Percentiles rank a stretch among this genome's conserved stretches.
These are phyloP conservation scores for Penicillium decumbens DNA, from an alignment of 2,329 filamentous ascomycete species.

Conservation along the genomic window DNA sequence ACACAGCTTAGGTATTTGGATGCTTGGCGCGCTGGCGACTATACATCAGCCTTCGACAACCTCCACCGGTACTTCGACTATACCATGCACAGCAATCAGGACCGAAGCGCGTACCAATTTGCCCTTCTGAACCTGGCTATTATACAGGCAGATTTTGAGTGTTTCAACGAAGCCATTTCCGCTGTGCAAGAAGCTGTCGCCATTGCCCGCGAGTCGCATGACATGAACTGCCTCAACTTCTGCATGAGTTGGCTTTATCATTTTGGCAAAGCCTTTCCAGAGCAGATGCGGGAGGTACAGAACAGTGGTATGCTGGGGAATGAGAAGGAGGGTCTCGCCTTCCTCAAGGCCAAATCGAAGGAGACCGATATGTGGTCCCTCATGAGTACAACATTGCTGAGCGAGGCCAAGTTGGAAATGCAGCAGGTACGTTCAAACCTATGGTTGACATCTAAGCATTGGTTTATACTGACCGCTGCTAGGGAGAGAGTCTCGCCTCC, in stretches of 20 bases:
- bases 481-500: slow-evolving; percentile 55
- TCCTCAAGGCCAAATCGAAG: slow-evolving; percentile 78
- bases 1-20: slow-evolving; percentile 67
- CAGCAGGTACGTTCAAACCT: slow-evolving; percentile 58
- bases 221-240: slow-evolving; percentile 89
- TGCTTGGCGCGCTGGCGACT: slow-evolving; percentile 86
- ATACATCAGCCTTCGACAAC: slow-evolving; percentile 81
- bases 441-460: background rate
- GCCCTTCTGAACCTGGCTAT: slow-evolving; percentile 90
- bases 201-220: slow-evolving; percentile 88
- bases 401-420: slow-evolving; percentile 76
- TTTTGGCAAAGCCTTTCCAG: slow-evolving; percentile 79
- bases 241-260: slow-evolving; percentile 94
- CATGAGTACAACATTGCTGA: slow-evolving; percentile 75
- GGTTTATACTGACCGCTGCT: slow-evolving; percentile 14
- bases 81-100: slow-evolving; percentile 71
- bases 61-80: slow-evolving; percentile 96
- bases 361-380: slow-evolving; percentile 82
- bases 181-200: slow-evolving; percentile 94
- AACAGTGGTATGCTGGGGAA: slow-evolving; percentile 70
- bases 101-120: slow-evolving; percentile 88
- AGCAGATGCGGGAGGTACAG: slow-evolving; percentile 65
- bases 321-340: slow-evolving; percentile 75
- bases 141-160: slow-evolving; percentile 91
- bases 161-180: slow-evolving; percentile 80